A percentile compares a stretch with the other conserved stretches of the same genome.
phyloP scores from a whole-genome alignment of 768 basidiomycete genomes.

The Kwoniella newhampshirensis region DNA sequence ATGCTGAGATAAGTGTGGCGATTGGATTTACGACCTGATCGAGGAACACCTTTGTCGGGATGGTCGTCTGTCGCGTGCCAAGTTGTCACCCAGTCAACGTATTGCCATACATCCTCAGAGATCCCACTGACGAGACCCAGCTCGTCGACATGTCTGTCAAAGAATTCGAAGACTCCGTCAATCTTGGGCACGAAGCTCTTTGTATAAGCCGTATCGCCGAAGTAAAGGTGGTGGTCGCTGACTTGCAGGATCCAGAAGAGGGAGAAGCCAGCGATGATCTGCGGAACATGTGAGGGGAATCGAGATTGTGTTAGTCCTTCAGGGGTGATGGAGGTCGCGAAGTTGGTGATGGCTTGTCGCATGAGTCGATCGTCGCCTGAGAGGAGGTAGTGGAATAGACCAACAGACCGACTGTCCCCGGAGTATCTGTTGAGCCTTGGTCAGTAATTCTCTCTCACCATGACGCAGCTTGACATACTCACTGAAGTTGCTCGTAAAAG shows the following conservation, averaged over 20 bases:
- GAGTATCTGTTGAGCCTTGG: slow-evolving; percentile 17
- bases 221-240: slow-evolving; percentile 32
- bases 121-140: slow-evolving; percentile 29
- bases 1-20: slow-evolving; percentile 23
- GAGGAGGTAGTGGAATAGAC: slow-evolving; percentile 35
- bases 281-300: slow-evolving; percentile 31
- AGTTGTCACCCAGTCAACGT: slow-evolving; percentile 33
- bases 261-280: slow-evolving; percentile 40
- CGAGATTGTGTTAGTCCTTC: slow-evolving; percentile 34
- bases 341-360: slow-evolving; percentile 30
- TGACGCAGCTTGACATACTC: slow-evolving; percentile 2
- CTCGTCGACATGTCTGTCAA: slow-evolving; percentile 28
- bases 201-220: slow-evolving; percentile 22
- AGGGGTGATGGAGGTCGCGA: slow-evolving; percentile 29
- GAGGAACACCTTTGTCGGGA: slow-evolving; percentile 31
- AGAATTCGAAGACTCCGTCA: slow-evolving; percentile 34
- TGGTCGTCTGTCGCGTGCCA: slow-evolving; percentile 26
- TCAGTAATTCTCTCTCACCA: background rate
- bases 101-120: slow-evolving; percentile 30
- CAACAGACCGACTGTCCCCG: slow-evolving; percentile 34
- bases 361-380: slow-evolving; percentile 35
- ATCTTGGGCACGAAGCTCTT: slow-evolving; percentile 23
- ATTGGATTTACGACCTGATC: slow-evolving; percentile 18
- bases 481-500: slow-evolving; percentile 39
- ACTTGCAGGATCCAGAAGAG: slow-evolving; percentile 32